Conservation (phyloP, 257 asterid genomes). For the Ehretia macrophylla region DNA sequence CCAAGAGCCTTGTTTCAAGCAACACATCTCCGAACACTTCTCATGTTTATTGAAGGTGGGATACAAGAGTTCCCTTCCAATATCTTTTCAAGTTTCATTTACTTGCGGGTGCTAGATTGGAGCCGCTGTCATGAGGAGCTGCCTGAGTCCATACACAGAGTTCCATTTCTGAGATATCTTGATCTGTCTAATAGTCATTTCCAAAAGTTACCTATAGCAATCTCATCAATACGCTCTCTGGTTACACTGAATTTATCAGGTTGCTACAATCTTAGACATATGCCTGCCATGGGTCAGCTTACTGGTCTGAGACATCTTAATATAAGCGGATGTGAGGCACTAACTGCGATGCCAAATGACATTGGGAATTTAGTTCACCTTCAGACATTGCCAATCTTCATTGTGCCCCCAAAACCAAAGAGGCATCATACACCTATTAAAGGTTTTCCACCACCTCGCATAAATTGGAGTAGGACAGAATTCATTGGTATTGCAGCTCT, state of each 20-base stretch:
- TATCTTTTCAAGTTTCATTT: slow-evolving; percentile 1
- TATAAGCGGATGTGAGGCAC: slow-evolving; percentile 13
- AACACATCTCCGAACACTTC: slow-evolving; percentile 16
- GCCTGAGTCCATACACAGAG: background rate
- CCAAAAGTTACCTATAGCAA: slow-evolving; percentile 5
- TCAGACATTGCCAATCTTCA: slow-evolving; percentile 26
- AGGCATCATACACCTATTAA: too few relatives aligned
- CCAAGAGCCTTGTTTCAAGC: slow-evolving; percentile 14
- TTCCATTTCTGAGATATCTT: slow-evolving; percentile 22
- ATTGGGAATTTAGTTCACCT: slow-evolving; percentile 19
- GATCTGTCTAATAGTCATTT: slow-evolving; percentile 17
- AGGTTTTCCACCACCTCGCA: too few relatives aligned
- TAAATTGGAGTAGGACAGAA: background rate
- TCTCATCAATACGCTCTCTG: slow-evolving; percentile 13
- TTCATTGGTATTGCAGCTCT: slow-evolving; percentile 14
- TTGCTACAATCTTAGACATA: slow-evolving; percentile 16
- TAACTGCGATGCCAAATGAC: slow-evolving; percentile 23
- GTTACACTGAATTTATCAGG: slow-evolving; percentile 17
- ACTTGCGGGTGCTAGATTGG: slow-evolving; percentile 19
- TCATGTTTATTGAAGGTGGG: slow-evolving; percentile 12
- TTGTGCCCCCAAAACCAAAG: slow-evolving; percentile 18
- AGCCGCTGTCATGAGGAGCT: background rate
- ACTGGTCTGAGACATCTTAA: slow-evolving; percentile 26
- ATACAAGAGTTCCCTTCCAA: background rate
- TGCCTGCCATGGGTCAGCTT: slow-evolving; percentile 21